Percentiles rank a stretch among this genome's conserved stretches.
Evolutionary conservation across 768 basidiomycete species (phyloP).

Genomic region (Mrakia blollopis): DNA sequence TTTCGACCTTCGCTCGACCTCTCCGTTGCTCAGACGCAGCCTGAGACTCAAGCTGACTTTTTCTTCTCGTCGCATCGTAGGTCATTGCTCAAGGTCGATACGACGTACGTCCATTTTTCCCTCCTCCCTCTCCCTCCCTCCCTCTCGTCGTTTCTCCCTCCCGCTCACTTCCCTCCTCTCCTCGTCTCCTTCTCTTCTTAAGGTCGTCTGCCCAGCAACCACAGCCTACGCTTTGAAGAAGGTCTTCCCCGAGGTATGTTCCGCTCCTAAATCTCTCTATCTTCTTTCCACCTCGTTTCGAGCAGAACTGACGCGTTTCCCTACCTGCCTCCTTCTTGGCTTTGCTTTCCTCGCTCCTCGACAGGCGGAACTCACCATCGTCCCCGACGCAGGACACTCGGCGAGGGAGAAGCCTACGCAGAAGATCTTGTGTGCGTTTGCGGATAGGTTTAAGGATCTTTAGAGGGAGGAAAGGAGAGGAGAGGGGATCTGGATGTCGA

Average conservation of each 20-base stretch:
- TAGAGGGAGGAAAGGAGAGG: neutral
- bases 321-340: neutral
- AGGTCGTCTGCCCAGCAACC: constrained; percentile 63
- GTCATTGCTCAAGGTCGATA: constrained; percentile 54
- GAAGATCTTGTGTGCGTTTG: constrained; percentile 19
- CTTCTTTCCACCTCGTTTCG: neutral
- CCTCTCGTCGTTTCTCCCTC: neutral
- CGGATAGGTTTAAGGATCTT: constrained; percentile 25
- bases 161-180: neutral
- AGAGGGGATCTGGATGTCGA: neutral
- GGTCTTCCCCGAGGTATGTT: constrained; percentile 63
- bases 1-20: neutral
- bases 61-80: neutral
- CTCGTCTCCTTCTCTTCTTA: too few relatives aligned
- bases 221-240: constrained; percentile 64
- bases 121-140: neutral
- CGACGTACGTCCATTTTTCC: constrained; percentile 48
- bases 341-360: neutral
- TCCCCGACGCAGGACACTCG: constrained; percentile 73
- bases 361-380: constrained; percentile 21
- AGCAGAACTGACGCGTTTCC: too few relatives aligned
- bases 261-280: neutral
- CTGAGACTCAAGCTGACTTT: neutral
- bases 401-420: constrained; percentile 54
- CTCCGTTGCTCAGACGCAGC: neutral